Evolutionary conservation across 1,139 yeast species (phyloP).

Genomic region (Geotrichum siamense): DNA sequence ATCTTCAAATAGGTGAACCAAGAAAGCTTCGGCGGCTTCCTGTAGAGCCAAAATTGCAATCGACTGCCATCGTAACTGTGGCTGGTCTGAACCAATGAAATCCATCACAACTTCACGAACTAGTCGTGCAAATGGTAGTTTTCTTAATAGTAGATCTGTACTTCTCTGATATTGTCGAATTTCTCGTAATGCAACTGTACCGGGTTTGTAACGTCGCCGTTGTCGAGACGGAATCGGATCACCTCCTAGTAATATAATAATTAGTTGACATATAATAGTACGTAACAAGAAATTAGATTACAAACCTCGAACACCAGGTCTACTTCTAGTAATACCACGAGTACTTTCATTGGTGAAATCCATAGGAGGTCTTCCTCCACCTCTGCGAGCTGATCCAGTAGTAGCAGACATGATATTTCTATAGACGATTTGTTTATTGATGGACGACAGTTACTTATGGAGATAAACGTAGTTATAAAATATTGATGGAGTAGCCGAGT

Average conservation of each 20-base stretch:
- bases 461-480: neutral
- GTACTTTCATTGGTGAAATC: too few species aligned
- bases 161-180: conserved; percentile 71
- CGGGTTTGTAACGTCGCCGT: conserved; percentile 59
- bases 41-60: conserved; percentile 83
- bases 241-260: conserved; percentile 20
- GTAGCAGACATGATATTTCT: too few species aligned
- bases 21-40: conserved; percentile 86
- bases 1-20: conserved; percentile 81
- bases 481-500: neutral
- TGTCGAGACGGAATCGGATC: conserved; percentile 22
- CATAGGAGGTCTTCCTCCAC: too few species aligned
- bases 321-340: neutral
- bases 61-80: conserved; percentile 76
- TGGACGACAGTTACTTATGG: neutral
- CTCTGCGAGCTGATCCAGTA: too few species aligned
- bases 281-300: neutral
- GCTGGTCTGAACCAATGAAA: conserved; percentile 44
- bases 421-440: too few species aligned
- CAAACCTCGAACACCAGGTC: conserved; percentile 8
- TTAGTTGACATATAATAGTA: too few species aligned
- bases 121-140: conserved; percentile 86
- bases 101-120: conserved; percentile 74
- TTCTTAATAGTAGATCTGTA: conserved; percentile 69
- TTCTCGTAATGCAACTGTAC: conserved; percentile 69